A percentile compares a stretch with the other conserved stretches of the same genome.
phyloP scores from a whole-genome alignment of 257 asterid genomes.

The Jacaranda mimosifolia region DNA sequence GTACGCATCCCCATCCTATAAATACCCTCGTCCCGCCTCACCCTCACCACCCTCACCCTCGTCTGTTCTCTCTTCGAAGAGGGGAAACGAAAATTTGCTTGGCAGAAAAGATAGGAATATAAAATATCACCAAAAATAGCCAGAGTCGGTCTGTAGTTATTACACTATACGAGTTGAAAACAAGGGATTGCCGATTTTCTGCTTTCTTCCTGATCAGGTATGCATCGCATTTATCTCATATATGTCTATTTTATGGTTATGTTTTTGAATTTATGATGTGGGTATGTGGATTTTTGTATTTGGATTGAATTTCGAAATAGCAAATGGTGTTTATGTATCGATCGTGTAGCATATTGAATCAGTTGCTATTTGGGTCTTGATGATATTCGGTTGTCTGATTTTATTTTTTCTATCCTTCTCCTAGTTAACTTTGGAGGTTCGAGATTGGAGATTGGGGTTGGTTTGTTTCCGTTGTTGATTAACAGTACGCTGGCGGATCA shows the following conservation, averaged over 20 bases:
- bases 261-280: not conserved
- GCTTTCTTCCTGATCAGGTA: slow-evolving; percentile 32
- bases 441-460: slow-evolving; percentile 28
- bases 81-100: not conserved
- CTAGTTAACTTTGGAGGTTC: slow-evolving; percentile 9
- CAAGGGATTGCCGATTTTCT: slow-evolving; percentile 24
- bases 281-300: not conserved
- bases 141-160: slow-evolving; percentile 12
- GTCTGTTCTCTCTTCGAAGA: too few species aligned
- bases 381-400: not conserved
- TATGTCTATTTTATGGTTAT: not conserved
- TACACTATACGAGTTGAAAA: too few species aligned
- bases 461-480: slow-evolving; percentile 16
- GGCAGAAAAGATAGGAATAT: slow-evolving; percentile 2
- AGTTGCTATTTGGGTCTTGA: not conserved
- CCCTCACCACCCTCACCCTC: too few species aligned
- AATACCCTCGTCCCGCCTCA: slow-evolving; percentile 2
- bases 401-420: not conserved
- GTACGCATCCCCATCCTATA: slow-evolving; percentile 45
- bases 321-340: slow-evolving; percentile 24
- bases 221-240: not conserved
- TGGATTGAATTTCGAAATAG: not conserved
- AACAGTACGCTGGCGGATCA: slow-evolving; percentile 30
- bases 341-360: not conserved
- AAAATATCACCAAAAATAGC: too few species aligned